phyloP scores from a whole-genome alignment of 176 grass and related monocot species.

The Avena eriantha region DNA sequence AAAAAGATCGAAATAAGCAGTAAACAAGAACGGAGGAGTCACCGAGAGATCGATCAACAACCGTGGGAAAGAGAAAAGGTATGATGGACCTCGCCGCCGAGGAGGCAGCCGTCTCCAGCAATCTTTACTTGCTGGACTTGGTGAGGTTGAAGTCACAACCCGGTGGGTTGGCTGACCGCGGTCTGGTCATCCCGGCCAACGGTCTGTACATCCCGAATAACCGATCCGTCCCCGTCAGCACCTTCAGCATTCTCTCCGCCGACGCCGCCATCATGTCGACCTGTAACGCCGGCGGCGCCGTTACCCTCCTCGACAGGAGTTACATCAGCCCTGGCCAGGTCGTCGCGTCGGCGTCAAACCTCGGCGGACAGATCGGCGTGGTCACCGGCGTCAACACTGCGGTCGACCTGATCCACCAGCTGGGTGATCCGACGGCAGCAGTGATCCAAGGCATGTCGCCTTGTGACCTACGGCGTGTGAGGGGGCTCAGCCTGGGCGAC shows the following conservation, averaged over 20 bases:
- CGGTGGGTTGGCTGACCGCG: background rate
- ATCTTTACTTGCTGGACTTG: background rate
- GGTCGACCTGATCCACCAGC: background rate
- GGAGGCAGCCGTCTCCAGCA: slow-evolving; percentile 3
- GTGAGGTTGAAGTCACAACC: background rate
- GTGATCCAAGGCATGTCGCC: background rate
- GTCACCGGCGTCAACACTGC: background rate
- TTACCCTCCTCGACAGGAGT: background rate
- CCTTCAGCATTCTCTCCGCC: background rate
- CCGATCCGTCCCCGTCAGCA: background rate
- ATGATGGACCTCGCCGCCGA: background rate
- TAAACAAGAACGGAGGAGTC: background rate
- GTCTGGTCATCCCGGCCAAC: background rate
- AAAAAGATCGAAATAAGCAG: background rate
- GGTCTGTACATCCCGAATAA: background rate
- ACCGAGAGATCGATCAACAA: background rate
- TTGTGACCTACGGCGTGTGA: background rate
- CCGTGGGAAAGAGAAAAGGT: background rate
- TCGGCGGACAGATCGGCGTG: slow-evolving; percentile 6
- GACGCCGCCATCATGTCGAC: background rate
- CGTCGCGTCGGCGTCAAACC: background rate
- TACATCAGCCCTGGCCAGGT: rapidly evolving
- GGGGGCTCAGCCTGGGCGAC: background rate
- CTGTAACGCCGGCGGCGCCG: background rate
- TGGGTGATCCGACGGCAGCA: too few relatives aligned